phyloP scores from a whole-genome alignment of 2,329 filamentous ascomycete genomes.

The Colletotrichum eleusines region DNA sequence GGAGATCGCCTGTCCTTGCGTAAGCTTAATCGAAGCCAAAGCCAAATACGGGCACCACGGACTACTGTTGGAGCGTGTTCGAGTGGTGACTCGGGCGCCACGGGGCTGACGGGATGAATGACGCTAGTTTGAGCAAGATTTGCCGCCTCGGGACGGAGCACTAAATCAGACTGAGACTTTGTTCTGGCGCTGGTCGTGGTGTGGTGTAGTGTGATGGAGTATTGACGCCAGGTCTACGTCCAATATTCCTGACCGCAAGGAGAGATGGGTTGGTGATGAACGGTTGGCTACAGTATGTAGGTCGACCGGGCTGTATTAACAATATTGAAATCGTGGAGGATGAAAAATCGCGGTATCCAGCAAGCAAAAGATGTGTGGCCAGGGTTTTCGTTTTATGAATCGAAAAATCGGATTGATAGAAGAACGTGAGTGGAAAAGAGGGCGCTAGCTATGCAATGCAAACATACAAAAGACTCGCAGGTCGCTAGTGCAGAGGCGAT shows the following conservation, averaged over 20 bases:
- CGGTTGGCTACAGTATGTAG: background rate
- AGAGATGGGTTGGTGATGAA: background rate
- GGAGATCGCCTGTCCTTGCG: constrained; percentile 24
- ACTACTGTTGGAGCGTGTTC: background rate
- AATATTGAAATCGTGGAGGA: constrained; percentile 14
- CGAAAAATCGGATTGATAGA: background rate
- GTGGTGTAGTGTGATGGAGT: constrained; percentile 18
- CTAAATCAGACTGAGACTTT: constrained; percentile 10
- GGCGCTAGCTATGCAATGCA: background rate
- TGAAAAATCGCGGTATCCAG: background rate
- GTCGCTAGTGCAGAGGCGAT: constrained; percentile 18
- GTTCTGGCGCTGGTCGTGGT: constrained; percentile 4
- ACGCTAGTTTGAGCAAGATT: constrained; percentile 23
- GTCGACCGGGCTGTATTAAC: constrained; percentile 8
- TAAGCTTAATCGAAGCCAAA: background rate
- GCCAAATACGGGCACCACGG: background rate
- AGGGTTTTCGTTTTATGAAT: background rate
- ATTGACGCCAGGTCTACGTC: constrained; percentile 42
- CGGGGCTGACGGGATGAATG: constrained; percentile 28
- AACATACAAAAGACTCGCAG: background rate
- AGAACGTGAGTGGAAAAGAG: background rate
- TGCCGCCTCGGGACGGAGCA: constrained; percentile 26
- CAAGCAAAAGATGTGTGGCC: background rate
- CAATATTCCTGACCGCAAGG: background rate
- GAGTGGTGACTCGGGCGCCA: constrained; percentile 13